These are phyloP conservation scores for Blastobotrys chiropterorum DNA, from an alignment of 805 yeast genomes.

Conservation along the genomic window DNA sequence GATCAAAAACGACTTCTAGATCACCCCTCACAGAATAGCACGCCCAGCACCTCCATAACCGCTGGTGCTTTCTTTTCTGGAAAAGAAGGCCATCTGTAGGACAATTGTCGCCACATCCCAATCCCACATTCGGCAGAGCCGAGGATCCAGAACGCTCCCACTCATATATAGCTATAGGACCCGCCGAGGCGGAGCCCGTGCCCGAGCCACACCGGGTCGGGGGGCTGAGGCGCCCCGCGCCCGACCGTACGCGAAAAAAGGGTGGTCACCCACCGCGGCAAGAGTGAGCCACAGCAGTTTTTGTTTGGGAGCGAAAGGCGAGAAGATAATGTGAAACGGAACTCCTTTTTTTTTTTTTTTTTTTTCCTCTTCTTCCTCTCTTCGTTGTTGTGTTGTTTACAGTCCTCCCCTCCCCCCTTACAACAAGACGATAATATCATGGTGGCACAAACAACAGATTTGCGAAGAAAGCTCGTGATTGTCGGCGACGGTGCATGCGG, in stretches of 20 bases:
- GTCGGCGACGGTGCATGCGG: constrained; percentile 99
- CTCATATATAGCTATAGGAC: no score
- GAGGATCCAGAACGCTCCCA: no score
- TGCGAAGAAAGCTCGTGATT: constrained; percentile 63
- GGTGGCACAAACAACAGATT: constrained; percentile 25
- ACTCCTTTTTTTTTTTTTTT: neutral
- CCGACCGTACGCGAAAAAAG: neutral
- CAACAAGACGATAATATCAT: constrained; percentile 5
- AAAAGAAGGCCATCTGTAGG: no score
- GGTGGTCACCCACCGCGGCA: neutral
- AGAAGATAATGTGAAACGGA: neutral
- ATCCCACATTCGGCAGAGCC: no score
- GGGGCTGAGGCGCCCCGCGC: neutral
- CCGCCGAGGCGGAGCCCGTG: neutral
- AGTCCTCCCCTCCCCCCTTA: neutral
- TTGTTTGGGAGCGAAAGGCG: neutral
- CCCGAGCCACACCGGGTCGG: neutral
- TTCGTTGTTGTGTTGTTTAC: neutral
- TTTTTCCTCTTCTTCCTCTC: neutral
- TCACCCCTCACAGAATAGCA: no score
- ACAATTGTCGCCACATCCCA: no score
- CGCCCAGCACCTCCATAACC: no score
- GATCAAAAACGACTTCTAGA: no score
- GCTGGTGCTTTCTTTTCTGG: no score
- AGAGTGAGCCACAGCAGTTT: neutral